Percentiles rank a stretch among this genome's conserved stretches.
Evolutionary conservation across 2,329 filamentous ascomycete genomes (phyloP).

Genomic region (Fusarium sp.): DNA sequence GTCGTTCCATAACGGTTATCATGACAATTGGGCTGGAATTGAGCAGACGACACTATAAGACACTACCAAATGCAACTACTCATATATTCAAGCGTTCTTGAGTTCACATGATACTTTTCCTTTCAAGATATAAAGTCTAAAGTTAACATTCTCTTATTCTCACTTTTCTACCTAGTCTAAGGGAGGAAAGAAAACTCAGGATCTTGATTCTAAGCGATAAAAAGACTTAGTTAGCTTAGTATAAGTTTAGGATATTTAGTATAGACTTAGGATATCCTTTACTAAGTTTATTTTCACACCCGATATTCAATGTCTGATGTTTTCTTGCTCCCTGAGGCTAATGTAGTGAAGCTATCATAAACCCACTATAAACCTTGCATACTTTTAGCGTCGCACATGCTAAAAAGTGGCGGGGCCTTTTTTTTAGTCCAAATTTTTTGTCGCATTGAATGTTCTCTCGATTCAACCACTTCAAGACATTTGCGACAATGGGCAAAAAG

Average conservation of each 20-base stretch:
- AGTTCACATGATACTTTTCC: neutral
- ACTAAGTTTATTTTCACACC: neutral
- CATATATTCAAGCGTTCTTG: neutral
- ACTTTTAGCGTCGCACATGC: slow-evolving; percentile 34
- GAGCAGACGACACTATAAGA: neutral
- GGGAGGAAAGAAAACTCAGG: neutral
- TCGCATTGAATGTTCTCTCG: slow-evolving; percentile 30
- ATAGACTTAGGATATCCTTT: neutral
- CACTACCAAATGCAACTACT: neutral
- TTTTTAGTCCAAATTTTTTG: slow-evolving; percentile 37
- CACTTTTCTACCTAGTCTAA: neutral
- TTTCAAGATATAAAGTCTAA: neutral
- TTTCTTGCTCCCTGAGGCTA: neutral
- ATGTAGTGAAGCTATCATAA: neutral
- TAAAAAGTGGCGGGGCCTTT: slow-evolving; percentile 36
- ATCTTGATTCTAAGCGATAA: neutral
- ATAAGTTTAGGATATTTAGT: neutral
- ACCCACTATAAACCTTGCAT: slow-evolving; percentile 11
- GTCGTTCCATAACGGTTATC: neutral
- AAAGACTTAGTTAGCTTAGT: neutral
- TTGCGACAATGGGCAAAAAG: slow-evolving; percentile 49
- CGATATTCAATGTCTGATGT: neutral
- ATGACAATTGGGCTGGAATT: neutral
- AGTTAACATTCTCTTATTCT: neutral
- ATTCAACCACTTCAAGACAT: slow-evolving; percentile 32